Conservation (phyloP, 2,329 filamentous ascomycete species). For the Venturia carpophila region DNA sequence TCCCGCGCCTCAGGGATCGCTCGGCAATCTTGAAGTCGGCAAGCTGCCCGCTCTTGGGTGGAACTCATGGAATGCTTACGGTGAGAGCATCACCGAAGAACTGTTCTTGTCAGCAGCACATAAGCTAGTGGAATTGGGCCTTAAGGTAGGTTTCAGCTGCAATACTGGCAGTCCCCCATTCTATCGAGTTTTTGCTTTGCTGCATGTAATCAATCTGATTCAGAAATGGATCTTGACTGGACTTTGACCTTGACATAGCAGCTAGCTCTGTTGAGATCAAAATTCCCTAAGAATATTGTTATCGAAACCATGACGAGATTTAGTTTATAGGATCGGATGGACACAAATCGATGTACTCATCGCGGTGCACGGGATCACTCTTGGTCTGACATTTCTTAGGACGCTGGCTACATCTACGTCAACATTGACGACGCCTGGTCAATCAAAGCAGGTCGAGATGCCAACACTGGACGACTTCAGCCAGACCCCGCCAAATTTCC, state of each 20-base stretch:
- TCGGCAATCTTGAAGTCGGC: slow-evolving; percentile 18
- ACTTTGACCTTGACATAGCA: background rate
- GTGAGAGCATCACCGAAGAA: slow-evolving; percentile 44
- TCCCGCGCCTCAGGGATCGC: background rate
- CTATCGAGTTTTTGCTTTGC: background rate
- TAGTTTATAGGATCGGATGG: background rate
- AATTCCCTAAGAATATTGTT: background rate
- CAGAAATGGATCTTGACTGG: background rate
- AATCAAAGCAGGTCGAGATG: slow-evolving; percentile 44
- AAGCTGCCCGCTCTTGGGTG: slow-evolving; percentile 29
- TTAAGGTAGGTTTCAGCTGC: slow-evolving; percentile 28
- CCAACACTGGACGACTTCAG: slow-evolving; percentile 33
- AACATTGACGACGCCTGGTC: slow-evolving; percentile 54
- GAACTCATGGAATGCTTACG: slow-evolving; percentile 49
- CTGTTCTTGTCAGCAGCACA: slow-evolving; percentile 43
- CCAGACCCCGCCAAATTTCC: slow-evolving; percentile 45
- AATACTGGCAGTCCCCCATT: background rate
- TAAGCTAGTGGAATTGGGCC: slow-evolving; percentile 42
- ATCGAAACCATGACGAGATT: background rate
- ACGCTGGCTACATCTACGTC: slow-evolving; percentile 51
- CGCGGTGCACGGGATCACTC: background rate
- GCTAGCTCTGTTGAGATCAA: background rate
- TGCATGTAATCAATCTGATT: background rate
- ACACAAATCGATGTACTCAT: background rate
- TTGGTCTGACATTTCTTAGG: slow-evolving; percentile 22